These are phyloP conservation scores for Xylaria venustula DNA, from an alignment of 495 filamentous ascomycete genomes.

Conservation along the genomic window DNA sequence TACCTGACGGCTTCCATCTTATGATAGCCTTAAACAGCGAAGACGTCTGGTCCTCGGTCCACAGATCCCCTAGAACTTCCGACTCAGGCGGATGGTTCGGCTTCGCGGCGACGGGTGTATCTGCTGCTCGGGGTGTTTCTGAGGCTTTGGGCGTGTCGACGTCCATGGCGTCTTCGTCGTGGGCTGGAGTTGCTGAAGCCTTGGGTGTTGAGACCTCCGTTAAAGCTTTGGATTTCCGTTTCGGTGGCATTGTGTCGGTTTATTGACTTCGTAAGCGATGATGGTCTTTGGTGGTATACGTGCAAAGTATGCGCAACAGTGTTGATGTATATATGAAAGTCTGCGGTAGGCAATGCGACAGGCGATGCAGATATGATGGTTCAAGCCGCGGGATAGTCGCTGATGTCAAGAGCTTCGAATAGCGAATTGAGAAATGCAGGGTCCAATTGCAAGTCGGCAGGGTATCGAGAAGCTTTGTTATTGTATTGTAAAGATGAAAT, in stretches of 20 bases:
- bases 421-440: neutral
- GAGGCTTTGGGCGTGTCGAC: slow-evolving; percentile 44
- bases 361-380: no score
- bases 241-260: slow-evolving; percentile 64
- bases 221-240: slow-evolving; percentile 34
- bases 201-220: slow-evolving; percentile 32
- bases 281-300: no score
- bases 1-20: slow-evolving; percentile 91
- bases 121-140: slow-evolving; percentile 40
- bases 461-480: neutral
- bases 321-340: no score
- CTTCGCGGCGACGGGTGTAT: slow-evolving; percentile 31
- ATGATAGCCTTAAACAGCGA: slow-evolving; percentile 86
- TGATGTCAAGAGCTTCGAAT: no score
- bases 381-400: no score
- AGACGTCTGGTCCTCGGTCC: slow-evolving; percentile 95
- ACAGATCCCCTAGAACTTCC: slow-evolving; percentile 62
- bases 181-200: slow-evolving; percentile 38
- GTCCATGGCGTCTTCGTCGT: slow-evolving; percentile 53
- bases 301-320: no score
- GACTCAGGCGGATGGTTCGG: slow-evolving; percentile 32
- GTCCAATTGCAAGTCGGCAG: neutral
- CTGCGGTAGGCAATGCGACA: no score
- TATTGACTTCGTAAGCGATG: neutral
- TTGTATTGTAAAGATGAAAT: neutral